These are phyloP conservation scores for Pontederia crassipes DNA, from an alignment of 176 grass and related monocot genomes.

Conservation along the genomic window DNA sequence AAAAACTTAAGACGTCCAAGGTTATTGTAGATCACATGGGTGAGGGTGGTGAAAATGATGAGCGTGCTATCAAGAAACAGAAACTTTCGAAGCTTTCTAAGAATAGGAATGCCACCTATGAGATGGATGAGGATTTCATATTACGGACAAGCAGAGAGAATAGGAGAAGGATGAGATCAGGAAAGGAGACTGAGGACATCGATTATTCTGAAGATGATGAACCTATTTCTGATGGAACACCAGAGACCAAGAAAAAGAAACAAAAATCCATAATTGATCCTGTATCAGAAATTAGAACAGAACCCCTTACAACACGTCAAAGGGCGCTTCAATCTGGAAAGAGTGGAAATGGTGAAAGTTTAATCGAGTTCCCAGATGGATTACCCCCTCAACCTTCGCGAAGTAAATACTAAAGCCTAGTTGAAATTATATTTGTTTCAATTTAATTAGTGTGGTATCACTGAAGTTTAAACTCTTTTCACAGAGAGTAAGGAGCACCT, in stretches of 20 bases:
- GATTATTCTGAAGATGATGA: constrained; percentile 55
- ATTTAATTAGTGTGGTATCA: neutral
- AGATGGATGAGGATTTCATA: constrained; percentile 27
- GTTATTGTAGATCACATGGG: constrained; percentile 4
- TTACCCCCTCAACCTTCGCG: constrained; percentile 43
- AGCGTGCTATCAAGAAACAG: constrained; percentile 29
- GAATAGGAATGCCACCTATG: constrained; percentile 21
- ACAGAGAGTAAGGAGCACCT: constrained; percentile 84
- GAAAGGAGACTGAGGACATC: constrained; percentile 28
- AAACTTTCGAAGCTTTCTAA: constrained; percentile 32
- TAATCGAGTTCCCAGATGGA: constrained; percentile 59
- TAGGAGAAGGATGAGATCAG: constrained; percentile 33
- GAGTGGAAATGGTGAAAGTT: constrained; percentile 32
- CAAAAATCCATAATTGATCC: constrained; percentile 25
- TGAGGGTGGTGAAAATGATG: constrained; percentile 26
- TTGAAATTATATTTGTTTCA: neutral
- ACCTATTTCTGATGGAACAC: constrained; percentile 30
- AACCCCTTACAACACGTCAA: constrained; percentile 59
- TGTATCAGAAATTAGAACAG: constrained; percentile 25
- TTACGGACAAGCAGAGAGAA: constrained; percentile 27
- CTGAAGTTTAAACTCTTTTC: neutral
- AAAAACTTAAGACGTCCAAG: constrained; percentile 26
- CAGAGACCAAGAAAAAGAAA: constrained; percentile 27
- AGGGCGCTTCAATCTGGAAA: constrained; percentile 75
- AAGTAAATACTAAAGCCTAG: constrained; percentile 30